These are phyloP conservation scores for Wickerhamiella infanticola DNA, from an alignment of 1,139 yeast species.

Conservation along the genomic window DNA sequence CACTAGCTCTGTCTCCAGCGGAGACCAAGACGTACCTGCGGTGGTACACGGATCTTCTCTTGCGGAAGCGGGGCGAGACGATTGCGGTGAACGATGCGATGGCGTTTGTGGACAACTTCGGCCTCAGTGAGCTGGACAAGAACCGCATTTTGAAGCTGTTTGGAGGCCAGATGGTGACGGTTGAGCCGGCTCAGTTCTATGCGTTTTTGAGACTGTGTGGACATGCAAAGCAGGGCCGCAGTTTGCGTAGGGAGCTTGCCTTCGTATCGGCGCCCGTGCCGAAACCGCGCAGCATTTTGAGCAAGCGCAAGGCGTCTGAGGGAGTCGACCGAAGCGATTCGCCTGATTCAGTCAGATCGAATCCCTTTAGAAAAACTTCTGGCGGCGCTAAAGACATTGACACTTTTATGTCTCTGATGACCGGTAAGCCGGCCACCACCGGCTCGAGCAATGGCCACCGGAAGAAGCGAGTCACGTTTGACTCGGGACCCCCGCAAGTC, in stretches of 20 bases:
- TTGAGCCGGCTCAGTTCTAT: constrained; percentile 29
- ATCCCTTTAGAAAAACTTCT: constrained; percentile 18
- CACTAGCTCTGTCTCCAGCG: constrained; percentile 25
- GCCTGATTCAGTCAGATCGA: constrained; percentile 3
- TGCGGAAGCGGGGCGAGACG: constrained; percentile 24
- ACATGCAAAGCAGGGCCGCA: constrained; percentile 24
- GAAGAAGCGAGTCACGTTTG: constrained; percentile 25
- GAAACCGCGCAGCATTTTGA: constrained; percentile 24
- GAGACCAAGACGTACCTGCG: constrained; percentile 28
- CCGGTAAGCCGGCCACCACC: constrained; percentile 16
- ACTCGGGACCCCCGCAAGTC: constrained; percentile 25
- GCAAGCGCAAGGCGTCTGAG: constrained; percentile 15
- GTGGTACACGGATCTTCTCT: constrained; percentile 29
- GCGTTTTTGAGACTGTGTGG: constrained; percentile 27
- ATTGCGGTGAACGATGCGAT: constrained; percentile 26
- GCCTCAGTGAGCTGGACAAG: constrained; percentile 22
- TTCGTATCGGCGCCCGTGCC: constrained; percentile 26
- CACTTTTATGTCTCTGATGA: constrained; percentile 24
- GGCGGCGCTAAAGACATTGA: constrained; percentile 21
- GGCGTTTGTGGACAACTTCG: constrained; percentile 28
- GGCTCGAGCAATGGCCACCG: constrained; percentile 9
- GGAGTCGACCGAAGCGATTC: constrained; percentile 1
- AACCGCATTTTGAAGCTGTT: constrained; percentile 18
- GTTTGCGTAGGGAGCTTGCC: constrained; percentile 17
- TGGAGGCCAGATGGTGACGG: constrained; percentile 20